Evolutionary conservation across 2,329 filamentous ascomycete genomes (phyloP).

Genomic region (Aspergillus fischeri): DNA sequence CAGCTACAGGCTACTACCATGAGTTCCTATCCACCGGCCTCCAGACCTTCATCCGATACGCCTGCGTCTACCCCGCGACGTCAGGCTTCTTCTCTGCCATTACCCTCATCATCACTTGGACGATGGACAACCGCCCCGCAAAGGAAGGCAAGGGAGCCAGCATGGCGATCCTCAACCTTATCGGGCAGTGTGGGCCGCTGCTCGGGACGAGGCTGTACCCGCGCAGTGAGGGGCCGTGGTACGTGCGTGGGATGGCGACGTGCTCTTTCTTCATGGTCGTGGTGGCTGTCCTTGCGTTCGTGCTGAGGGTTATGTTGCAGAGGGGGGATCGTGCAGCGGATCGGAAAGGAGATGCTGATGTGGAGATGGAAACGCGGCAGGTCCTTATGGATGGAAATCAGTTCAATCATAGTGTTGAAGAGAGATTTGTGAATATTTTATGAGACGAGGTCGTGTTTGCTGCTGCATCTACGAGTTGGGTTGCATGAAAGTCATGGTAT

Average conservation of each 20-base stretch:
- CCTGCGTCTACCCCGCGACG: constrained; percentile 72
- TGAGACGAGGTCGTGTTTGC: not conserved
- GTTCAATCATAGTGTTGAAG: constrained; percentile 14
- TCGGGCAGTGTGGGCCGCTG: constrained; percentile 75
- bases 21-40: constrained; percentile 26
- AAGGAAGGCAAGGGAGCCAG: constrained; percentile 68
- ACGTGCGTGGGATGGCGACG: constrained; percentile 58
- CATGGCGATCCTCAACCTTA: constrained; percentile 73
- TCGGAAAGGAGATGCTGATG: constrained; percentile 5
- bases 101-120: constrained; percentile 82
- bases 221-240: constrained; percentile 55
- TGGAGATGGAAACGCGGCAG: constrained; percentile 22
- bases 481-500: not conserved
- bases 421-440: constrained; percentile 3
- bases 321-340: constrained; percentile 43
- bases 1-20: constrained; percentile 47
- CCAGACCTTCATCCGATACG: constrained; percentile 55
- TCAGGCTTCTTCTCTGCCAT: constrained; percentile 81
- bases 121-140: constrained; percentile 74
- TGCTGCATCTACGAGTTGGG: not conserved
- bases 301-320: constrained; percentile 52
- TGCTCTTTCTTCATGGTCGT: constrained; percentile 61
- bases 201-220: constrained; percentile 66
- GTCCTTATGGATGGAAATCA: constrained; percentile 27
- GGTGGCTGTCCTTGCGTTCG: constrained; percentile 54